Conservation (phyloP, 2,329 filamentous ascomycete genomes). For the Aureobasidium melanogenum region DNA sequence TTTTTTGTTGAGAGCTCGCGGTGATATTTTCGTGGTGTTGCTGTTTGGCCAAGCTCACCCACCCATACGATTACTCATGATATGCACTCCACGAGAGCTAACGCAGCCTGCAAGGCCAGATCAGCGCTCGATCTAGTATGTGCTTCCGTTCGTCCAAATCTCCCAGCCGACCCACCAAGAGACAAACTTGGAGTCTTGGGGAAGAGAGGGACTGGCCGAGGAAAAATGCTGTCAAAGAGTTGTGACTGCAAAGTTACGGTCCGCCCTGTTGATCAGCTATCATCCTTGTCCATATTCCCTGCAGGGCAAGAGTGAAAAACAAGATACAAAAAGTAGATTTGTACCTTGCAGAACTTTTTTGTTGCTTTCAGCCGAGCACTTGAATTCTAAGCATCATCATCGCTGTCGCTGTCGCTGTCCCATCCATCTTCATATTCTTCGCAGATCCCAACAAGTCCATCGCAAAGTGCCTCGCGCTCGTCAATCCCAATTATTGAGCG, state of each 20-base stretch:
- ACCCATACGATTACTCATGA: background rate
- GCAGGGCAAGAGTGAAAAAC: background rate
- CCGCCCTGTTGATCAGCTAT: conserved; percentile 2
- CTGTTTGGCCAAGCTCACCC: background rate
- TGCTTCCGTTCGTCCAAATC: background rate
- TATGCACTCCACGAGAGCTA: conserved; percentile 2
- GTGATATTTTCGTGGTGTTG: background rate
- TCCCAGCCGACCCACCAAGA: background rate
- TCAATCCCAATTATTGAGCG: conserved; percentile 53
- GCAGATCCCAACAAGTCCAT: conserved; percentile 70
- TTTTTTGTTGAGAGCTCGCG: background rate
- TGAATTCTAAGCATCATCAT: conserved; percentile 29
- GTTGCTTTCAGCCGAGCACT: background rate
- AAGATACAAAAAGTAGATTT: background rate
- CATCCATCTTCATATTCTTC: conserved; percentile 87
- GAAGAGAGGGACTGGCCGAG: background rate
- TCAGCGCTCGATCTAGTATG: background rate
- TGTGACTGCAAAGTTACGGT: background rate
- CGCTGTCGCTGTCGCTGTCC: conserved; percentile 64
- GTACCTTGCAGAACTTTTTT: background rate
- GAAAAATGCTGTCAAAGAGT: background rate
- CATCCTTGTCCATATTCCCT: background rate
- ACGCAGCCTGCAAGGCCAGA: background rate
- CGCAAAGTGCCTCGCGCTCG: conserved; percentile 75
- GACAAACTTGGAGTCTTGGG: background rate